Conservation (phyloP, 306 rosid genomes). For the Oxytropis ochrocephala region DNA sequence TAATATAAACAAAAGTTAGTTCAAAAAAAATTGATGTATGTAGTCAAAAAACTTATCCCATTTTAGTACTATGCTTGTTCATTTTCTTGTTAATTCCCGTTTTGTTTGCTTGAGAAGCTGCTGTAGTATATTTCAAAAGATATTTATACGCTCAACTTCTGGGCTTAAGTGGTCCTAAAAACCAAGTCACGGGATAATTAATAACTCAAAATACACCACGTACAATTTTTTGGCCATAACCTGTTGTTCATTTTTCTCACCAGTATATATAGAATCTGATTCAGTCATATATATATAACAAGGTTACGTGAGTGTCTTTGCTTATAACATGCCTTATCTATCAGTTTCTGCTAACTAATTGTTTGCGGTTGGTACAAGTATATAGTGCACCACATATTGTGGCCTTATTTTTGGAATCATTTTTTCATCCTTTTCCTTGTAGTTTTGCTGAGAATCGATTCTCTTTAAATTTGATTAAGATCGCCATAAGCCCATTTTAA, state of each 20-base stretch:
- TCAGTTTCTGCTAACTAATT: not conserved
- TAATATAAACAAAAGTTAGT: too few species aligned
- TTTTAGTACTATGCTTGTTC: too few species aligned
- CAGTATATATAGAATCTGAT: constrained; percentile 9
- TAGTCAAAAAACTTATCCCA: too few species aligned
- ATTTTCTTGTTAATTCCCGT: not conserved
- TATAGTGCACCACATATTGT: not conserved
- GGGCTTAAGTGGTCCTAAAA: constrained; percentile 15
- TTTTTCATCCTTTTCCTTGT: not conserved
- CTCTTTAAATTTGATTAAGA: not conserved
- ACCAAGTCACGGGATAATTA: not conserved
- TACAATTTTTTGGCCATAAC: not conserved
- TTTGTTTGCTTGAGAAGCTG: not conserved
- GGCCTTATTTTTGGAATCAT: not conserved
- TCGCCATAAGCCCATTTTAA: not conserved
- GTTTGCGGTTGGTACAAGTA: constrained; percentile 8
- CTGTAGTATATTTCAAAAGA: not conserved
- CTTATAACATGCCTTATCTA: not conserved
- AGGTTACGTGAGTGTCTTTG: constrained; percentile 4
- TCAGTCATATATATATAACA: not conserved
- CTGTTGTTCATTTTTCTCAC: not conserved
- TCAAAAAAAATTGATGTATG: too few species aligned
- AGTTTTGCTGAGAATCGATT: not conserved
- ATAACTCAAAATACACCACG: not conserved
- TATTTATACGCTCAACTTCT: not conserved